phyloP scores from a whole-genome alignment of 139 green algal species.

The Chlamydomonas schloesseri region DNA sequence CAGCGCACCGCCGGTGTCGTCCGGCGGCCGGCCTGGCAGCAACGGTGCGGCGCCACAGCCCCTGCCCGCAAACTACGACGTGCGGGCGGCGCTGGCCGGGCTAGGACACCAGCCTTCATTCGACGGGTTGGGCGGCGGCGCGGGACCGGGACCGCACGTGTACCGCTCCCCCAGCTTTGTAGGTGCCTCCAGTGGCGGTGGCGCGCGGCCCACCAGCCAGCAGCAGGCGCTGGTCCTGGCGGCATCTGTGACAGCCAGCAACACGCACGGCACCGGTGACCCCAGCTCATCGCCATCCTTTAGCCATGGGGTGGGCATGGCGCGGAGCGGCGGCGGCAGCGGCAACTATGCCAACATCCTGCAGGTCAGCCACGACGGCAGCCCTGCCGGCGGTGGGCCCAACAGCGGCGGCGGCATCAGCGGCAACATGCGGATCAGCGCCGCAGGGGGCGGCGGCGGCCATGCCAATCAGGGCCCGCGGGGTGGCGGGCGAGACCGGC shows the following conservation, averaged over 20 bases:
- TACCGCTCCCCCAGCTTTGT: background rate
- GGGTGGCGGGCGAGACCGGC: background rate
- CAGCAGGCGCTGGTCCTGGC: no score
- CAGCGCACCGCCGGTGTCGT: background rate
- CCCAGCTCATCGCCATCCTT: background rate
- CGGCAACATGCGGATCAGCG: background rate
- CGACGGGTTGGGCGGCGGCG: background rate
- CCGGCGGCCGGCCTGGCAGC: background rate
- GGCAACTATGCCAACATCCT: background rate
- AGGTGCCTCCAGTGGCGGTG: background rate
- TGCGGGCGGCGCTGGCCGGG: conserved; percentile 1
- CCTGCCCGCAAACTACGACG: conserved; percentile 14
- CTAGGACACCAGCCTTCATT: no score
- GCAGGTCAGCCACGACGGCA: background rate
- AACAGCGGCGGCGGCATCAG: no score
- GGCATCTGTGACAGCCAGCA: background rate
- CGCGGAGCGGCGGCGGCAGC: background rate
- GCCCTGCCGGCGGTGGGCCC: background rate
- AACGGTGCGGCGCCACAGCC: conserved; percentile 22
- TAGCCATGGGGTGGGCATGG: background rate
- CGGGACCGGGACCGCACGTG: background rate
- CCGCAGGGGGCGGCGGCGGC: background rate
- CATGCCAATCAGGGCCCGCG: no score
- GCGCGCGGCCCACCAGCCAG: background rate
- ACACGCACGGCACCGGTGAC: background rate